phyloP scores from a whole-genome alignment of 345 rosid species.

The Melaleuca quinquenervia region DNA sequence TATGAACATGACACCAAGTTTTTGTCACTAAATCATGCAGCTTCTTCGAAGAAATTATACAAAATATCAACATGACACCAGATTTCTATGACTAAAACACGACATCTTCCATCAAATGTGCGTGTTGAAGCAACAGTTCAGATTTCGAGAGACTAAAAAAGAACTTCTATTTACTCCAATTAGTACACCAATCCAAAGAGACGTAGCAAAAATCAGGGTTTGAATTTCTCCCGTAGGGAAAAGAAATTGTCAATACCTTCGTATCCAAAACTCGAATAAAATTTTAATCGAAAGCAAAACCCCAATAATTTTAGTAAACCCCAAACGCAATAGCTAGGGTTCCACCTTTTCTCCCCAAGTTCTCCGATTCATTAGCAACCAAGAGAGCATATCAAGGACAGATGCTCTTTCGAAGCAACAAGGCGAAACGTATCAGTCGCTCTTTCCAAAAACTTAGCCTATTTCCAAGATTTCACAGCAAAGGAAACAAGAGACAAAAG shows the following conservation, averaged over 20 bases:
- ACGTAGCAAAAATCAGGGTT: not conserved
- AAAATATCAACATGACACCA: not conserved
- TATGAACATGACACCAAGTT: no score
- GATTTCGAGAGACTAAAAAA: not conserved
- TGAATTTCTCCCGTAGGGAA: not conserved
- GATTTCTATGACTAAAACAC: not conserved
- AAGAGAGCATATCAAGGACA: not conserved
- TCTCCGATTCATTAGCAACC: not conserved
- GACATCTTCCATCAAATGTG: not conserved
- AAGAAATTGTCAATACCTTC: not conserved
- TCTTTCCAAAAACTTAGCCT: not conserved
- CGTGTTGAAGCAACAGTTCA: not conserved
- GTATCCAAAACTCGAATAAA: not conserved
- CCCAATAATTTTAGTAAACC: not conserved
- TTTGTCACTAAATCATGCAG: not conserved
- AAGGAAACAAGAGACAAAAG: not conserved
- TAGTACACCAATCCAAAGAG: not conserved
- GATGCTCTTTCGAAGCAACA: not conserved
- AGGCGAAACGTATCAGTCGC: not conserved
- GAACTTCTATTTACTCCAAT: not conserved
- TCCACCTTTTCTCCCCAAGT: not conserved
- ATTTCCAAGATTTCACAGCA: not conserved
- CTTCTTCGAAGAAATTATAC: not conserved
- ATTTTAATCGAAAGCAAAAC: not conserved
- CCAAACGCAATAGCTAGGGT: not conserved